Evolutionary conservation across 2,329 filamentous ascomycete genomes (phyloP).

Genomic region (Colletotrichum sidae): DNA sequence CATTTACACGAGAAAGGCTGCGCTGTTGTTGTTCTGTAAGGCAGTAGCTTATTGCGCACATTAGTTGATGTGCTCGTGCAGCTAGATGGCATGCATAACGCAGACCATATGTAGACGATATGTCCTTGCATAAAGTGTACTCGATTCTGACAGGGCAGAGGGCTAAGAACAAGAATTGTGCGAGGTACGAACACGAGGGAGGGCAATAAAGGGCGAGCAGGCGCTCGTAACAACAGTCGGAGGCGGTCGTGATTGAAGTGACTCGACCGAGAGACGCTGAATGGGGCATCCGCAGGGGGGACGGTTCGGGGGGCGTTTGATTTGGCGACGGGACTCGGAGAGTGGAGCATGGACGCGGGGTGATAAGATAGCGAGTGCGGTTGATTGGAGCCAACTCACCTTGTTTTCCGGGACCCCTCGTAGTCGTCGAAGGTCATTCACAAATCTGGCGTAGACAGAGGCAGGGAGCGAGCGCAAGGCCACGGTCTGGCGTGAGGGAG

Average conservation of each 20-base stretch:
- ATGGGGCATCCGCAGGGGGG: slow-evolving; percentile 20
- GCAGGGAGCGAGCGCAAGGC: not conserved
- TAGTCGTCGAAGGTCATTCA: no score
- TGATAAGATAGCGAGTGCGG: slow-evolving; percentile 34
- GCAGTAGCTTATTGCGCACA: no score
- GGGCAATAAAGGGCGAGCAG: not conserved
- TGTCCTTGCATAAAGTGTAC: not conserved
- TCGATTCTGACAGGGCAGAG: no score
- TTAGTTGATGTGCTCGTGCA: slow-evolving; percentile 18
- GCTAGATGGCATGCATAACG: slow-evolving; percentile 11
- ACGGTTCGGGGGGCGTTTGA: slow-evolving; percentile 22
- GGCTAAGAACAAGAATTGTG: no score
- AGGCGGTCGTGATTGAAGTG: slow-evolving; percentile 12
- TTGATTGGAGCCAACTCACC: slow-evolving; percentile 37
- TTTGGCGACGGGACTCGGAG: slow-evolving; percentile 27
- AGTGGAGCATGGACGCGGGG: slow-evolving; percentile 33
- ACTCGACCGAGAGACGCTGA: slow-evolving; percentile 1
- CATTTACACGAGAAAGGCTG: not conserved
- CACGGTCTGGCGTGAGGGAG: not conserved
- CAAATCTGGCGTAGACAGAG: not conserved
- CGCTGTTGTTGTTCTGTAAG: no score
- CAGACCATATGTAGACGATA: slow-evolving; percentile 3
- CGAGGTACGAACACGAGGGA: no score
- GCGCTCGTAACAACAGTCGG: not conserved
- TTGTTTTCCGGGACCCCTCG: slow-evolving; percentile 13